Evolutionary conservation across 345 rosid species (phyloP).

Genomic region (Clausena lansium): DNA sequence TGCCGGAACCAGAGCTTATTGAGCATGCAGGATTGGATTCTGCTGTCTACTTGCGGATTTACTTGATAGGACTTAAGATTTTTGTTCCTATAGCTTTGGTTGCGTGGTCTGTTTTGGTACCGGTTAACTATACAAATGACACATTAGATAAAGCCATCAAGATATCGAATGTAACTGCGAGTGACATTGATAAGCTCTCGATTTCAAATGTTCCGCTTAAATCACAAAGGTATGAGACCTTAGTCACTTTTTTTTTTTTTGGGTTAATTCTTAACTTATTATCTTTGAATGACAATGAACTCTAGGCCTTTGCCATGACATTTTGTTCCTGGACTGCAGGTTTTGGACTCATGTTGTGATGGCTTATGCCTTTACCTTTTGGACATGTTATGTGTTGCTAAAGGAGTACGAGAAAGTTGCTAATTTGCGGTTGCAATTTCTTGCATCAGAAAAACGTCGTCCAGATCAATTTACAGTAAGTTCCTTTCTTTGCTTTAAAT

Average conservation of each 20-base stretch:
- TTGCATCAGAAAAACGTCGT: conserved; percentile 77
- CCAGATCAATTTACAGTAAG: conserved; percentile 90
- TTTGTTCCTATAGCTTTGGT: conserved; percentile 73
- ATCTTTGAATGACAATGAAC: neutral
- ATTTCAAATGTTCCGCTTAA: conserved; percentile 68
- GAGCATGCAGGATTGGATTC: conserved; percentile 99
- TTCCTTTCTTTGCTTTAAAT: conserved; percentile 9
- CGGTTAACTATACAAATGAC: conserved; percentile 67
- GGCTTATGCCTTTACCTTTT: conserved; percentile 83
- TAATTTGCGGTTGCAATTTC: conserved; percentile 78
- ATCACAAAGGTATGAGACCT: conserved; percentile 56
- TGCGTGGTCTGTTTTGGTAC: conserved; percentile 80
- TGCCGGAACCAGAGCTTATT: conserved; percentile 95
- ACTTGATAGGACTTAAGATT: conserved; percentile 90
- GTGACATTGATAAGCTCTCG: conserved; percentile 86
- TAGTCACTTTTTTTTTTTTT: neutral
- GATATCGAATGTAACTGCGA: conserved; percentile 58
- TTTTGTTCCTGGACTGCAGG: conserved; percentile 36
- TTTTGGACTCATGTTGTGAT: conserved; percentile 75
- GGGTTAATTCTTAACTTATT: neutral
- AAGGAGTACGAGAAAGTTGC: conserved; percentile 87
- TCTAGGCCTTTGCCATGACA: neutral
- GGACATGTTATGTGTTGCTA: conserved; percentile 79
- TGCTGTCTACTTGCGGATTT: conserved; percentile 86
- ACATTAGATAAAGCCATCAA: conserved; percentile 36